Percentiles rank a stretch among this genome's conserved stretches.
Evolutionary conservation across 2,329 filamentous ascomycete genomes (phyloP).

Genomic region (Emericellopsis atlantica): DNA sequence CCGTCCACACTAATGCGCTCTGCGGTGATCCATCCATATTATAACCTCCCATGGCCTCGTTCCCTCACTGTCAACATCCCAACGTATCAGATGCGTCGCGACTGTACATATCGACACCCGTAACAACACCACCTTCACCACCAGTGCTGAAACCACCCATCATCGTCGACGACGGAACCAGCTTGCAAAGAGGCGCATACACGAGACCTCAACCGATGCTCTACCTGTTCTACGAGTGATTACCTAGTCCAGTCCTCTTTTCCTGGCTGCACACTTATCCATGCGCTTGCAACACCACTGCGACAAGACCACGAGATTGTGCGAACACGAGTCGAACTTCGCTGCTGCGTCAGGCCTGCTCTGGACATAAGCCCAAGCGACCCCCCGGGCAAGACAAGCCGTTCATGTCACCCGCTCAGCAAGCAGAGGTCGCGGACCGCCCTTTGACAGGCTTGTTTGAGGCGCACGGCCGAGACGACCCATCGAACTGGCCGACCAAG

Average conservation of each 20-base stretch:
- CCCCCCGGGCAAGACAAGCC: not conserved
- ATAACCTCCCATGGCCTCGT: not conserved
- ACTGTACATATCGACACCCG: not conserved
- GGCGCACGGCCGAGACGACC: not conserved
- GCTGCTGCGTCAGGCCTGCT: not conserved
- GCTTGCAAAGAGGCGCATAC: too few relatives aligned
- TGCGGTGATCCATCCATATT: constrained; percentile 2
- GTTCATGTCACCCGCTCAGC: constrained; percentile 11
- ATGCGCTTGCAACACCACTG: not conserved
- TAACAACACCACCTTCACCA: too few relatives aligned
- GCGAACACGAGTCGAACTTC: too few relatives aligned
- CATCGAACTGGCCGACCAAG: not conserved
- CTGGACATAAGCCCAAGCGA: not conserved
- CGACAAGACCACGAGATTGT: too few relatives aligned
- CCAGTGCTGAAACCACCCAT: too few relatives aligned
- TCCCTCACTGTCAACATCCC: not conserved
- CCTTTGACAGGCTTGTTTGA: constrained; percentile 3
- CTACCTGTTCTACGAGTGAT: too few relatives aligned
- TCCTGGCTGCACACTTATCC: not conserved
- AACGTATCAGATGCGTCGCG: not conserved
- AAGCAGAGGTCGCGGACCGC: constrained; percentile 8
- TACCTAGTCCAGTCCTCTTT: too few relatives aligned
- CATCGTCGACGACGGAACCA: too few relatives aligned
- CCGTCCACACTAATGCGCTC: constrained; percentile 1
- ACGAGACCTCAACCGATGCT: too few relatives aligned